Evolutionary conservation across 257 asterid genomes (phyloP).

Genomic region (Nicotiana benthamiana): DNA sequence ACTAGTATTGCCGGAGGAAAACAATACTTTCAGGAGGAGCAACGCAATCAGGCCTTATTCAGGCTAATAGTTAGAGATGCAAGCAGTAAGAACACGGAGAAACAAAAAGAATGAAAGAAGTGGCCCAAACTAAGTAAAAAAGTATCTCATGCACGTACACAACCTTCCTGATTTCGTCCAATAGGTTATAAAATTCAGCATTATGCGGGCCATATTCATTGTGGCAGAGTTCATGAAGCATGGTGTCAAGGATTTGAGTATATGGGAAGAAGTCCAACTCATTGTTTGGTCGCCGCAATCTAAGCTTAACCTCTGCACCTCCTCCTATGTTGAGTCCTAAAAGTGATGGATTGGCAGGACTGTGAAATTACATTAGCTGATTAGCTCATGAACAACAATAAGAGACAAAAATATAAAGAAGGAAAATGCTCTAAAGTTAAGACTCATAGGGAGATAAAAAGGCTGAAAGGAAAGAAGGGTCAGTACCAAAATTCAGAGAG

Average conservation of each 20-base stretch:
- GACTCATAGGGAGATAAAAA: background rate
- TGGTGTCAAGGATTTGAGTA: slow-evolving; percentile 59
- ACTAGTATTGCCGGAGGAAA: background rate
- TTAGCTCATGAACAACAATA: slow-evolving; percentile 9
- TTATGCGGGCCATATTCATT: slow-evolving; percentile 71
- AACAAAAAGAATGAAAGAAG: background rate
- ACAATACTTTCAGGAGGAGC: background rate
- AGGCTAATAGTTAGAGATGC: background rate
- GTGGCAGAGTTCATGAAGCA: slow-evolving; percentile 97
- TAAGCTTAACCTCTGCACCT: slow-evolving; percentile 68
- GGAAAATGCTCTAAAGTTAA: background rate
- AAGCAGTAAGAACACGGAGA: background rate
- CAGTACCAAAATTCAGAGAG: slow-evolving; percentile 79
- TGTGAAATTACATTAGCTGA: slow-evolving; percentile 21
- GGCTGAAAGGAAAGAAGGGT: background rate
- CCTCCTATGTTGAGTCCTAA: slow-evolving; percentile 70
- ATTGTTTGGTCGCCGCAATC: slow-evolving; percentile 68
- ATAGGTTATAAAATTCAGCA: slow-evolving; percentile 72
- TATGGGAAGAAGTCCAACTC: slow-evolving; percentile 74
- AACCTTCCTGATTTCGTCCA: slow-evolving; percentile 79
- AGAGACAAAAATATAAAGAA: background rate
- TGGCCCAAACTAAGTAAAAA: background rate
- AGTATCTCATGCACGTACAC: background rate
- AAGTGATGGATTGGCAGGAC: slow-evolving; percentile 64
- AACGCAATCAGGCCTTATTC: background rate